Evolutionary conservation across 106 monocot species (phyloP).

Genomic region (Phalaenopsis equestris): DNA sequence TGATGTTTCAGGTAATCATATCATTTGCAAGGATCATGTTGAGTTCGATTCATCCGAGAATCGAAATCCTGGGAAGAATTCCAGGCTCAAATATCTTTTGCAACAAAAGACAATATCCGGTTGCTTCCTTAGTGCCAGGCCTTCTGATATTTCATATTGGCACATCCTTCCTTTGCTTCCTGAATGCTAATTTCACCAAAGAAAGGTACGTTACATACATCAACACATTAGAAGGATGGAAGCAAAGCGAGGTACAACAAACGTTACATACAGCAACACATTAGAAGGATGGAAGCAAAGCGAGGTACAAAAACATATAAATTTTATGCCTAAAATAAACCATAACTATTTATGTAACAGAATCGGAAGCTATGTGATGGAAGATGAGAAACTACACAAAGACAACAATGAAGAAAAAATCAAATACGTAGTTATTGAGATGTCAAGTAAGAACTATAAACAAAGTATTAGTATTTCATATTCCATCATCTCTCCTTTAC

Average conservation of each 20-base stretch:
- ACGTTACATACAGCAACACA: neutral
- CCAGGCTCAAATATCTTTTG: conserved; percentile 64
- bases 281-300: neutral
- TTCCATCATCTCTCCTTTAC: neutral
- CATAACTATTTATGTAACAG: conserved; percentile 20
- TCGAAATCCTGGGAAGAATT: conserved; percentile 69
- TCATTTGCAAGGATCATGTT: conserved; percentile 73
- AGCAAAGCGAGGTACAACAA: neutral
- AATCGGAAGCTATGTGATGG: conserved; percentile 32
- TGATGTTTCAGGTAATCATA: conserved; percentile 43
- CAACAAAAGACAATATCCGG: conserved; percentile 58
- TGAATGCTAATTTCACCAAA: conserved; percentile 69
- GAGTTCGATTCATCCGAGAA: conserved; percentile 33
- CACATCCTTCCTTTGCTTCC: conserved; percentile 62
- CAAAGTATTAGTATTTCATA: neutral
- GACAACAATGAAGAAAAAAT: conserved; percentile 29
- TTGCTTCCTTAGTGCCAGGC: conserved; percentile 12
- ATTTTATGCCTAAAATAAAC: neutral
- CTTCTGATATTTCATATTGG: conserved; percentile 46
- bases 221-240: neutral
- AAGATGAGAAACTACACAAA: conserved; percentile 19
- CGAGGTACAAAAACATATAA: neutral
- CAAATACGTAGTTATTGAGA: conserved; percentile 54
- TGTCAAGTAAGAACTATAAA: conserved; percentile 54
- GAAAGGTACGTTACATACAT: conserved; percentile 40